Conservation (phyloP, 2,329 filamentous ascomycete genomes). For the Exophiala viscosa region DNA sequence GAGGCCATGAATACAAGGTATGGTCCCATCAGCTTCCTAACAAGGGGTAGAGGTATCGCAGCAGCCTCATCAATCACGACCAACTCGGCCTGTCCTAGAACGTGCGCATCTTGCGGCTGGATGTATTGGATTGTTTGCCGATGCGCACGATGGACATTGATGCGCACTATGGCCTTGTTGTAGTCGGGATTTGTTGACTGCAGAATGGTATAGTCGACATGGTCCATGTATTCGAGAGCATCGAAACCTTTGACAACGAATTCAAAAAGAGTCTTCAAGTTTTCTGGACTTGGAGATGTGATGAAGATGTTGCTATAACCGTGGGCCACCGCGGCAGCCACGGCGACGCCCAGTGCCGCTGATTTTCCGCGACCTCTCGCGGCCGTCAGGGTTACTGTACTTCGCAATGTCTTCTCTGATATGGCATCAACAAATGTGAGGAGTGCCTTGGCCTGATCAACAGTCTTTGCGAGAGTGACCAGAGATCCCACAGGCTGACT, state of each 20-base stretch:
- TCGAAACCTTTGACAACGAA: slow-evolving; percentile 99
- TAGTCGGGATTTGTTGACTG: slow-evolving; percentile 98
- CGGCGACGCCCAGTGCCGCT: slow-evolving; percentile 87
- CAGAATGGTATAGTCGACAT: slow-evolving; percentile 95
- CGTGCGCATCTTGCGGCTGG: slow-evolving; percentile 90
- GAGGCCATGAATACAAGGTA: slow-evolving; percentile 99
- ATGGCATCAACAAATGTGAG: slow-evolving; percentile 95
- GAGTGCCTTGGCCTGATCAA: slow-evolving; percentile 95
- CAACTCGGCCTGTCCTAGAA: slow-evolving; percentile 89
- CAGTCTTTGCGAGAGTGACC: slow-evolving; percentile 78
- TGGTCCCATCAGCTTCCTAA: slow-evolving; percentile 90
- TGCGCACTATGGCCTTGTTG: slow-evolving; percentile 96
- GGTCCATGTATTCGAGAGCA: slow-evolving; percentile 86
- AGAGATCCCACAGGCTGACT: slow-evolving; percentile 81
- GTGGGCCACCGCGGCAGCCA: slow-evolving; percentile 89
- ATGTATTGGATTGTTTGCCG: slow-evolving; percentile 99
- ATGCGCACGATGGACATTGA: slow-evolving; percentile 92
- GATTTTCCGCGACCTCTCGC: slow-evolving; percentile 95
- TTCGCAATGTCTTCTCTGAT: slow-evolving; percentile 88
- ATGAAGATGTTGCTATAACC: slow-evolving; percentile 99
- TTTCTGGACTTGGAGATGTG: slow-evolving; percentile 94
- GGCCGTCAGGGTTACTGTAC: slow-evolving; percentile 89
- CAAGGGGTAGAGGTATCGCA: slow-evolving; percentile 87
- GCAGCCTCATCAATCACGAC: slow-evolving; percentile 97
- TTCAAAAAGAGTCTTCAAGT: slow-evolving; percentile 96